Evolutionary conservation across 2,329 filamentous ascomycete genomes (phyloP), one percentile per base, ranked within the genome.

Genomic region (Penicillium sp.): DNA sequence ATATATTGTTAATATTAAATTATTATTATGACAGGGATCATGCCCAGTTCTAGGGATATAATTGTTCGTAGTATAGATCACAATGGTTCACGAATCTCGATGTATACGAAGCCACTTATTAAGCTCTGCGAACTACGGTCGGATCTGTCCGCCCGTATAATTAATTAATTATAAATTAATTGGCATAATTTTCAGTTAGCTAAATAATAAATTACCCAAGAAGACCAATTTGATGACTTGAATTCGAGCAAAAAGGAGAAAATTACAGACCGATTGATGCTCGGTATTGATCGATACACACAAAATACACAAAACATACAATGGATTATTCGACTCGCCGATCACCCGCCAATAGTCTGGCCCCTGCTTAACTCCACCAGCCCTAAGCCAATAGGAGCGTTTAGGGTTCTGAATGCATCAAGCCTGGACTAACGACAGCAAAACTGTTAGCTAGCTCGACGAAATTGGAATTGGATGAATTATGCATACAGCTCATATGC

Each of bases 271-370:
- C n/a, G n/a, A n/a, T n/a, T n/a, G n/a, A n/a, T n/a, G n/a, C n/a
- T n/a, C n/a, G n/a, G n/a, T n/a, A n/a, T n/a, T n/a, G n/a, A n/a
- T n/a, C n/a, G n/a, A n/a, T n/a, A n/a, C n/a, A n/a, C n/a, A n/a
- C n/a, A n/a, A n/a, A n/a, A n/a, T n/a, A 33, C 6, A 33, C 6
- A 33, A 33, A 42, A 14, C 12, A 2, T 12, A 35, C 30, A 35
- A 35, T 35, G 8, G 5, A 35, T 35, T 35, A 35, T 35, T 28
- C 38, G 11, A 20, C n/a, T 43, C 40, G 52, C 26, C 45, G 52
- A 55, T 55, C 52, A 48, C 45, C 52, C 52, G 52, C 45, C 51
- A 55, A 48, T 55, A 33, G 52, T 23, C 21, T 9, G 24, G 23
- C 20, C n/a, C 21, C 16, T 18, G 33, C 33, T 6, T 14, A 4